phyloP scores from a whole-genome alignment of 148 eudicot species.

The Vaccinium corymbosum region DNA sequence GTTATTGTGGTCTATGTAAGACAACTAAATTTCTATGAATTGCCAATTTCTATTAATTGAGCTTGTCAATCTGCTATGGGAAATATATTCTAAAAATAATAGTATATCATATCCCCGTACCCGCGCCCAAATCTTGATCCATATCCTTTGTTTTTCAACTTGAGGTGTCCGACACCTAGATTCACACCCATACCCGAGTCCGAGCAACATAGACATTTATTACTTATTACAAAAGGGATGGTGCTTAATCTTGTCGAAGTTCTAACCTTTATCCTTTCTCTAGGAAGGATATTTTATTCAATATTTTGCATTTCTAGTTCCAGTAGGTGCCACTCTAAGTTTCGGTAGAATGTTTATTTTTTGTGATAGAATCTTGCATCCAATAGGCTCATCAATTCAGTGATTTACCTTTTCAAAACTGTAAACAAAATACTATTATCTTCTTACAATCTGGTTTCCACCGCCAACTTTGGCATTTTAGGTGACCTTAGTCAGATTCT shows the following conservation, averaged over 20 bases:
- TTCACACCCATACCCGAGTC: too few species aligned
- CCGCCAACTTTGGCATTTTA: neutral
- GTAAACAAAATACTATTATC: neutral
- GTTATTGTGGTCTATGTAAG: too few species aligned
- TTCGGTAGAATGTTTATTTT: neutral
- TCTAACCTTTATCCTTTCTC: neutral
- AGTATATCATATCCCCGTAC: too few species aligned
- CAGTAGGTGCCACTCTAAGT: neutral
- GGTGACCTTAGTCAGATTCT: neutral
- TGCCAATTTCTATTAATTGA: too few species aligned
- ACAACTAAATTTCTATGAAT: too few species aligned
- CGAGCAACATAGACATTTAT: too few species aligned
- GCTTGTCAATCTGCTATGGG: too few species aligned
- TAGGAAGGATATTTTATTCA: neutral
- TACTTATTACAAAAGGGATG: neutral
- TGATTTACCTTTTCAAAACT: neutral
- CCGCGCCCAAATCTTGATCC: too few species aligned
- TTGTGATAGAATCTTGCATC: neutral
- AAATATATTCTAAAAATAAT: too few species aligned
- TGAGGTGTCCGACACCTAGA: too few species aligned
- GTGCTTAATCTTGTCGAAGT: neutral
- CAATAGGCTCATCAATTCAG: neutral
- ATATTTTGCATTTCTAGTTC: constrained; percentile 1
- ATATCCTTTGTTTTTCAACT: too few species aligned
- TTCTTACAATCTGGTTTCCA: neutral